Conservation (phyloP, 495 filamentous ascomycete genomes). For the Bacidia gigantensis region DNA sequence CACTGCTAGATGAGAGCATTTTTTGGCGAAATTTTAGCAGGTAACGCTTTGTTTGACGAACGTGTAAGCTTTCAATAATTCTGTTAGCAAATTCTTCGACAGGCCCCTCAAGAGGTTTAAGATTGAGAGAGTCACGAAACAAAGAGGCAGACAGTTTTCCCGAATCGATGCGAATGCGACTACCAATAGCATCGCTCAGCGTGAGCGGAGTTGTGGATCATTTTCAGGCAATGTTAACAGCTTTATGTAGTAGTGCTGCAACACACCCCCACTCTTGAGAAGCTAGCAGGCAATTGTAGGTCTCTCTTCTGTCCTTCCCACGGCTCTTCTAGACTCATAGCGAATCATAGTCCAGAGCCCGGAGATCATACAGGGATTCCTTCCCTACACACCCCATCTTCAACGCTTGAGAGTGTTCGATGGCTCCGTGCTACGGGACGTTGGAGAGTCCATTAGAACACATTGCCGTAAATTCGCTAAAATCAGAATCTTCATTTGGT, state of each 20-base stretch:
- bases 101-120: conserved; percentile 27
- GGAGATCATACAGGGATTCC: conserved; percentile 29
- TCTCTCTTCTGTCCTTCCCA: conserved; percentile 10
- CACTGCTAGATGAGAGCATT: conserved; percentile 41
- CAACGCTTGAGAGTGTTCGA: conserved; percentile 40
- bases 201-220: conserved; percentile 10
- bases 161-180: conserved; percentile 18
- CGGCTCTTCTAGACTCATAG: neutral
- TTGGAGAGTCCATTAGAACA: conserved; percentile 36
- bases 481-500: conserved; percentile 44
- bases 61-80: too few species aligned
- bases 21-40: conserved; percentile 19
- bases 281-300: conserved; percentile 33
- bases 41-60: too few species aligned
- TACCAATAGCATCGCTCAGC: conserved; percentile 29
- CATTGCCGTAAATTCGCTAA: conserved; percentile 49
- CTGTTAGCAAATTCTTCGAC: conserved; percentile 33
- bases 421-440: conserved; percentile 41
- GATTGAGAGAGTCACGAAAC: conserved; percentile 8
- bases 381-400: conserved; percentile 30
- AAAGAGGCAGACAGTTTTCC: neutral
- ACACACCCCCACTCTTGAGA: conserved; percentile 38
- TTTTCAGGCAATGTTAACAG: neutral
- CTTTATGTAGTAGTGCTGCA: conserved; percentile 37
- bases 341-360: conserved; percentile 6